A percentile compares a stretch with the other conserved stretches of the same genome.
Evolutionary conservation across 169 alveolate species (phyloP).

Genomic region (Plasmodium knowlesi): DNA sequence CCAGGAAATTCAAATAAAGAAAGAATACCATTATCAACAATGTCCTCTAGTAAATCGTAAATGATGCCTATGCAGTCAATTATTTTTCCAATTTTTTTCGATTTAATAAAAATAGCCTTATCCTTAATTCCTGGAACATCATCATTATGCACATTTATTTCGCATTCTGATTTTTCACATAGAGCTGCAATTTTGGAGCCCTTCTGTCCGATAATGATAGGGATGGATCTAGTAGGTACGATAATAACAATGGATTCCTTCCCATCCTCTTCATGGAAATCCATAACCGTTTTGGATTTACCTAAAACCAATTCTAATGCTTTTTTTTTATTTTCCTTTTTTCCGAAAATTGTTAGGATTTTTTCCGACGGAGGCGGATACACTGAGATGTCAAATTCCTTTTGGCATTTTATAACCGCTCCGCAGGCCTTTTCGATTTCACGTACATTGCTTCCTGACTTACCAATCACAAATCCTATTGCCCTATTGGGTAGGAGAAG

Average conservation of each 20-base stretch:
- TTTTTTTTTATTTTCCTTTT: slow-evolving; percentile 71
- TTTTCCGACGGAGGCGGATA: slow-evolving; percentile 73
- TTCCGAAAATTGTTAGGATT: slow-evolving; percentile 42
- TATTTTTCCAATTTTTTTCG: slow-evolving; percentile 44
- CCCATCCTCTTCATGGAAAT: slow-evolving; percentile 74
- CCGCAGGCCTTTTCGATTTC: slow-evolving; percentile 71
- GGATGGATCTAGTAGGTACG: slow-evolving; percentile 71
- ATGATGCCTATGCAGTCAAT: slow-evolving; percentile 66
- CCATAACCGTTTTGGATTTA: slow-evolving; percentile 67
- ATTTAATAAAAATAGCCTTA: slow-evolving; percentile 63
- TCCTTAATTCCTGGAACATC: slow-evolving; percentile 73
- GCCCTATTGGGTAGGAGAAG: slow-evolving; percentile 66
- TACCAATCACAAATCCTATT: slow-evolving; percentile 63
- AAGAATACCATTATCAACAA: slow-evolving; percentile 59
- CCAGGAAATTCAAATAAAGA: slow-evolving; percentile 62
- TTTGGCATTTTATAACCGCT: slow-evolving; percentile 65
- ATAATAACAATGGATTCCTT: slow-evolving; percentile 66
- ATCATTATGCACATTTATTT: slow-evolving; percentile 70
- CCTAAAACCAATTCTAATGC: slow-evolving; percentile 64
- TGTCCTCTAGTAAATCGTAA: slow-evolving; percentile 52
- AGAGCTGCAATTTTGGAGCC: slow-evolving; percentile 62
- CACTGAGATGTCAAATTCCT: slow-evolving; percentile 64
- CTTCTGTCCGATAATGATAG: slow-evolving; percentile 65
- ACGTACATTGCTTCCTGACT: slow-evolving; percentile 72
- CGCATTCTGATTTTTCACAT: slow-evolving; percentile 53